Evolutionary conservation across 306 rosid genomes (phyloP), one percentile per base, ranked within the genome.

Genomic region (Adenanthera pavonina): DNA sequence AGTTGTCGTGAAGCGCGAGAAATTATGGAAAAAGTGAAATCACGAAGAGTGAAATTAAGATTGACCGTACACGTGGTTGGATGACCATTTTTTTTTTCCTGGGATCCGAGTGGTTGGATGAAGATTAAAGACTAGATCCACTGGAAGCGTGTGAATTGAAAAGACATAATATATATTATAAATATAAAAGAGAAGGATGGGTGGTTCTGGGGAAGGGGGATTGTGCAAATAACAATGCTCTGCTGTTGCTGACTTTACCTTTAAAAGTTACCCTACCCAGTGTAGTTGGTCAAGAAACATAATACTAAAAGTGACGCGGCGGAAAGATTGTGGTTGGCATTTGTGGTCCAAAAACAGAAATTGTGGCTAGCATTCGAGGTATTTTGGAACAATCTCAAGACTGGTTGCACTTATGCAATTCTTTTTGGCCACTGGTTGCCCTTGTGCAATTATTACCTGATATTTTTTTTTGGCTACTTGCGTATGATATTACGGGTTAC

Each of bases 31-130:
- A 57, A 51, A 1, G 7, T n/a, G 7, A 54, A 54, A 54, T 54
- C 20, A 33, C 6, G 19, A 36, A 3, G 65, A n/a, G 43, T 1
- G 12, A 19, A 19, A 56, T 3, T 10, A 47, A 10, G 9, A 2
- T 4, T 6, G 19, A 65, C 76, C 79, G 85, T 71, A 76, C 87
- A 88, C 91, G 96, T n/a, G n/a, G n/a, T n/a, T n/a, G n/a, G n/a
- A n/a, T n/a, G n/a, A n/a, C n/a, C n/a, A n/a, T n/a, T n/a, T n/a
- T n/a, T n/a, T n/a, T n/a, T n/a, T n/a, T n/a, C n/a, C n/a, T n/a
- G n/a, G n/a, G n/a, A n/a, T n/a, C n/a, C n/a, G n/a, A n/a, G n/a
- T 89, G 89, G 83, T 19, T 17, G 86, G 88, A 13, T 78, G 52
- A 59, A 4, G 25, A 6, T 66, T 44, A 57, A 65, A 59, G 86